A percentile compares a stretch with the other conserved stretches of the same genome.
phyloP scores from a whole-genome alignment of 2,329 filamentous ascomycete species.

The Fusarium incarnatum region DNA sequence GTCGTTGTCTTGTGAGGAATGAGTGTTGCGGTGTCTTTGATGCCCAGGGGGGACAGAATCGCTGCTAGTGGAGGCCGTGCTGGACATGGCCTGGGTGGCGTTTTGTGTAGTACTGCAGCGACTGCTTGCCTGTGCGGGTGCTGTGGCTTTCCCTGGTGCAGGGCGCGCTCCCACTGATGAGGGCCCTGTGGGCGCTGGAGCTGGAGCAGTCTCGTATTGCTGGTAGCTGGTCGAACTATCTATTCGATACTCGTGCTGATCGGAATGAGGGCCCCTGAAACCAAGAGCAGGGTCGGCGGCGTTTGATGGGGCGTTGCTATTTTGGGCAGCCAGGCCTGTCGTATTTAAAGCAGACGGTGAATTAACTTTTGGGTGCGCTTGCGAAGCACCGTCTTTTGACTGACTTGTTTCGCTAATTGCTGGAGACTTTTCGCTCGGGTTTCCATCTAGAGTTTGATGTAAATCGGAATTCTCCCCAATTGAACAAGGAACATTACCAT shows the following conservation, averaged over 20 bases:
- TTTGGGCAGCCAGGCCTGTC: constrained; percentile 40
- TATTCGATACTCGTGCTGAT: constrained; percentile 28
- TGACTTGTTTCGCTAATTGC: background rate
- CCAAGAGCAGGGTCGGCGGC: constrained; percentile 32
- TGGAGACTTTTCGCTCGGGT: constrained; percentile 8
- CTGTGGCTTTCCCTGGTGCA: constrained; percentile 36
- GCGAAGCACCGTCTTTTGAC: constrained; percentile 2
- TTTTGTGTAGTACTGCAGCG: constrained; percentile 35
- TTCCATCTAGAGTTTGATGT: constrained; percentile 2
- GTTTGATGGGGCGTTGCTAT: constrained; percentile 43
- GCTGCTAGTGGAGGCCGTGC: constrained; percentile 36
- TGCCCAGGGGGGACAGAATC: constrained; percentile 42
- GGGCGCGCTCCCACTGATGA: constrained; percentile 26
- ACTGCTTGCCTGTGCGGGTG: constrained; percentile 31
- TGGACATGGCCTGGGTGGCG: constrained; percentile 39
- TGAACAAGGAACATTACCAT: constrained; percentile 11
- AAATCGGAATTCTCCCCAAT: constrained; percentile 10
- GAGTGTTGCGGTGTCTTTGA: constrained; percentile 35
- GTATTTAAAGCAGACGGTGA: constrained; percentile 37
- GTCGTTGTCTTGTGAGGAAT: constrained; percentile 37
- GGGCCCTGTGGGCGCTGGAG: constrained; percentile 37
- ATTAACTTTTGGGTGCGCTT: constrained; percentile 33
- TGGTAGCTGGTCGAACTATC: constrained; percentile 17
- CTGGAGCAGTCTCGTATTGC: constrained; percentile 44
- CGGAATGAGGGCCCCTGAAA: constrained; percentile 41